phyloP scores from a whole-genome alignment of 2,329 filamentous ascomycete genomes.

The Ustulina deusta region DNA sequence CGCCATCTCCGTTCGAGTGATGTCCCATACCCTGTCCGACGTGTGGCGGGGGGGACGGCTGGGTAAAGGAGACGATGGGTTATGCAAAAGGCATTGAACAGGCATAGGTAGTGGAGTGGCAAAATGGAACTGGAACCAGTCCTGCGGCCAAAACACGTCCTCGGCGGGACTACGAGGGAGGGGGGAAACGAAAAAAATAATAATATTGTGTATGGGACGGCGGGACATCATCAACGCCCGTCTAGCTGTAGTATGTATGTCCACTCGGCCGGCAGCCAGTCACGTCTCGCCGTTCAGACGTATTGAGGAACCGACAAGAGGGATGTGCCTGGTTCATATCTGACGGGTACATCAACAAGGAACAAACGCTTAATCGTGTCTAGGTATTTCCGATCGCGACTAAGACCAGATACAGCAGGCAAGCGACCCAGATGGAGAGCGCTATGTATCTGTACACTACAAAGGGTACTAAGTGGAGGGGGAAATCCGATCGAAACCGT shows the following conservation, averaged over 20 bases:
- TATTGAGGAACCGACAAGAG: slow-evolving; percentile 47
- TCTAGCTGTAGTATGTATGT: slow-evolving; percentile 41
- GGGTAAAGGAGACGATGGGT: slow-evolving; percentile 52
- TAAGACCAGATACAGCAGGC: slow-evolving; percentile 53
- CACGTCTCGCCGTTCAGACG: slow-evolving; percentile 41
- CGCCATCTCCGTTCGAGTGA: slow-evolving; percentile 46
- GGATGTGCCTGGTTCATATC: slow-evolving; percentile 55
- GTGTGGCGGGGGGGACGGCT: slow-evolving; percentile 48
- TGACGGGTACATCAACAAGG: slow-evolving; percentile 43
- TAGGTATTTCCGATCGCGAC: slow-evolving; percentile 52
- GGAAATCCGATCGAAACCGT: slow-evolving; percentile 46
- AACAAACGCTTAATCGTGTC: slow-evolving; percentile 47
- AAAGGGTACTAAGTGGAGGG: slow-evolving; percentile 49
- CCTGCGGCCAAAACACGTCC: slow-evolving; percentile 55
- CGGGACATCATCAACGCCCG: slow-evolving; percentile 41
- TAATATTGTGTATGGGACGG: slow-evolving; percentile 33
- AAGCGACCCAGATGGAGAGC: slow-evolving; percentile 50
- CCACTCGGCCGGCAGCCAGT: slow-evolving; percentile 47
- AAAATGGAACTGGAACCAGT: slow-evolving; percentile 56
- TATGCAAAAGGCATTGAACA: slow-evolving; percentile 53
- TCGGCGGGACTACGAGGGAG: slow-evolving; percentile 48
- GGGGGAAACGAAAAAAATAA: slow-evolving; percentile 39
- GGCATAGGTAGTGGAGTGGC: slow-evolving; percentile 60
- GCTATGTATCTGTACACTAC: not conserved
- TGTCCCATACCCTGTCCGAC: slow-evolving; percentile 50